A percentile compares a stretch with the other conserved stretches of the same genome.
Evolutionary conservation across 2,329 filamentous ascomycete species (phyloP).

Genomic region (Exophiala oligosperma): DNA sequence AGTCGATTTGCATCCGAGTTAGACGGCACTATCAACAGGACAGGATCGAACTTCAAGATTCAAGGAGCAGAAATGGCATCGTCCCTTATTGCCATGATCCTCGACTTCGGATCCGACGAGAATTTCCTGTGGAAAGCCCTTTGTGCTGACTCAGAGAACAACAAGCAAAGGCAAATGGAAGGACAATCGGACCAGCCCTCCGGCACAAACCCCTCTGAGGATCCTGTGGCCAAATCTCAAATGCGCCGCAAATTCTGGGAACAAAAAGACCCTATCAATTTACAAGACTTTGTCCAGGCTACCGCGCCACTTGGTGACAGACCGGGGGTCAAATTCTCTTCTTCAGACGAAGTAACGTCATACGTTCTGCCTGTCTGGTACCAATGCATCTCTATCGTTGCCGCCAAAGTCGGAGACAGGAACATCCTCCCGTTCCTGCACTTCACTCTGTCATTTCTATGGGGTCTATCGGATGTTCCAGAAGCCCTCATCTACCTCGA

Average conservation of each 20-base stretch:
- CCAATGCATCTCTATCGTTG: constrained; percentile 45
- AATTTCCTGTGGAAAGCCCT: constrained; percentile 35
- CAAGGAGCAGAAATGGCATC: constrained; percentile 57
- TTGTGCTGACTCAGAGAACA: constrained; percentile 13
- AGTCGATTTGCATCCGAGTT: constrained; percentile 47
- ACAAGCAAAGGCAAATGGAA: constrained; percentile 11
- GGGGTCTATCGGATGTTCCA: constrained; percentile 40
- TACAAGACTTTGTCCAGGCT: constrained; percentile 11
- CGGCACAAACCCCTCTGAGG: constrained; percentile 3
- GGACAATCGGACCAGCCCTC: not conserved
- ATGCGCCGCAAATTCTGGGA: constrained; percentile 30
- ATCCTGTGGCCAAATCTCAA: constrained; percentile 13
- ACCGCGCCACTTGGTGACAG: constrained; percentile 17
- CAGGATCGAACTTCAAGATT: constrained; percentile 51
- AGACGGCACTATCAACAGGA: constrained; percentile 48
- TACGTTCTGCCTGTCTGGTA: constrained; percentile 41
- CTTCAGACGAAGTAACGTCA: constrained; percentile 32
- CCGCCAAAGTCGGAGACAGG: constrained; percentile 50
- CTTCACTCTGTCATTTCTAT: constrained; percentile 55
- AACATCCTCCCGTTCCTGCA: constrained; percentile 58
- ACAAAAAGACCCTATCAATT: not conserved
- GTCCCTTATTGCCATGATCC: constrained; percentile 55
- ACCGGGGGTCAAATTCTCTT: constrained; percentile 25
- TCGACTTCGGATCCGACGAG: constrained; percentile 53
- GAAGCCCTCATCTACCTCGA: constrained; percentile 42